Evolutionary conservation across 2,329 filamentous ascomycete genomes (phyloP).

Genomic region (Dactylonectria estremocensis): DNA sequence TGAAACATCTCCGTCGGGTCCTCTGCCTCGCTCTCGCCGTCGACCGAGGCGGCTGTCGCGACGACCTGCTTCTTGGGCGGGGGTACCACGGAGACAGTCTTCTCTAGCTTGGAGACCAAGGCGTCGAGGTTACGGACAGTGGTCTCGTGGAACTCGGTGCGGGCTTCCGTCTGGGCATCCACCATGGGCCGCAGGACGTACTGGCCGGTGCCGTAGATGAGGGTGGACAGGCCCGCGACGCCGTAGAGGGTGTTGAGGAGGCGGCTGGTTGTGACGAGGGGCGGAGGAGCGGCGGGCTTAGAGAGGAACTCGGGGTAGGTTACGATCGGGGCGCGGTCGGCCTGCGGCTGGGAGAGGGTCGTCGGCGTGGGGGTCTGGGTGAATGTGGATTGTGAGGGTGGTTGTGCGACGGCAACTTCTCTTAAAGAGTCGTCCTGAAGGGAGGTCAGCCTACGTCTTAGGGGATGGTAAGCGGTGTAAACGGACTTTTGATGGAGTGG

Average conservation of each 20-base stretch:
- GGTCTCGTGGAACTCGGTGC: slow-evolving; percentile 66
- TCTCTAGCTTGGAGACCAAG: slow-evolving; percentile 68
- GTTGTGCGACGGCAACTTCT: slow-evolving; percentile 29
- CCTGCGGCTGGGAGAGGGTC: slow-evolving; percentile 41
- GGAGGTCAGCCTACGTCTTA: slow-evolving; percentile 7
- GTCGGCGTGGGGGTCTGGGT: slow-evolving; percentile 40
- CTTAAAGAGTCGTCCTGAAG: slow-evolving; percentile 16
- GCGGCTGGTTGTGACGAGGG: slow-evolving; percentile 73
- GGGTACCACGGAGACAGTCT: slow-evolving; percentile 74
- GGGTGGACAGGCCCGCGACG: slow-evolving; percentile 70
- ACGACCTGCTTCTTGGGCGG: slow-evolving; percentile 42
- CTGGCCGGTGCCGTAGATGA: slow-evolving; percentile 80
- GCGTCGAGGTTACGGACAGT: slow-evolving; percentile 62
- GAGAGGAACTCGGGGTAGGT: slow-evolving; percentile 81
- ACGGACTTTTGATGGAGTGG: slow-evolving; percentile 39
- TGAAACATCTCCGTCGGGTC: slow-evolving; percentile 86
- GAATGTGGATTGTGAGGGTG: slow-evolving; percentile 26
- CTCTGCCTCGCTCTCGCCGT: slow-evolving; percentile 63
- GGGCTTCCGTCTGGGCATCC: slow-evolving; percentile 65
- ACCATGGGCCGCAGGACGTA: slow-evolving; percentile 78
- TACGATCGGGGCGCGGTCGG: slow-evolving; percentile 72
- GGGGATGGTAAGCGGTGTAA: too few species aligned
- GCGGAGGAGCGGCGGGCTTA: slow-evolving; percentile 68
- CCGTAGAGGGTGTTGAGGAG: slow-evolving; percentile 73
- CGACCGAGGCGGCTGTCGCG: slow-evolving; percentile 43